Conservation (phyloP, 768 basidiomycete species). For the Termitomyces sp. region DNA sequence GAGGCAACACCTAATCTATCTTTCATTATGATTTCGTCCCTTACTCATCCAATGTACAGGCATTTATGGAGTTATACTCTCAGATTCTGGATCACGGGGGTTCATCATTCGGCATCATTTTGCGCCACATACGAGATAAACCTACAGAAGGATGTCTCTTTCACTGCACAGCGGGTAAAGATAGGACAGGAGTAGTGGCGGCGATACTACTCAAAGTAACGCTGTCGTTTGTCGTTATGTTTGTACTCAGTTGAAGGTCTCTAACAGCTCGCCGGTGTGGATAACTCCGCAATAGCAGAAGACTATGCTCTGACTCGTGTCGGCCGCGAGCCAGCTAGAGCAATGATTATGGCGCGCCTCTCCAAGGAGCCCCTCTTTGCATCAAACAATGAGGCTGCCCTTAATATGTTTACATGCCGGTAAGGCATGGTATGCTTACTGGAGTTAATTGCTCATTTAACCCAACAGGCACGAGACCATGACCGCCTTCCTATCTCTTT, state of each 20-base stretch:
- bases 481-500: conserved; percentile 60
- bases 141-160: conserved; percentile 65
- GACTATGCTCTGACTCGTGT: conserved; percentile 79
- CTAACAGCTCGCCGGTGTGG: conserved; percentile 66
- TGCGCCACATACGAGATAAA: conserved; percentile 70
- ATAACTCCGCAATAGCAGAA: conserved; percentile 56
- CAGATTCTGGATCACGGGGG: conserved; percentile 79
- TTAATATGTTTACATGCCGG: conserved; percentile 85
- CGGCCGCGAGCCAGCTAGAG: conserved; percentile 76
- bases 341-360: conserved; percentile 65
- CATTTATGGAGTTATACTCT: conserved; percentile 77
- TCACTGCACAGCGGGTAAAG: conserved; percentile 86
- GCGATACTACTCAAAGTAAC: conserved; percentile 68
- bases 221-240: background rate
- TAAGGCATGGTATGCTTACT: conserved; percentile 18
- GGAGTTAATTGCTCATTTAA: background rate
- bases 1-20: conserved; percentile 42
- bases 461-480: conserved; percentile 67
- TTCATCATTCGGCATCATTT: conserved; percentile 61
- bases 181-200: conserved; percentile 74
- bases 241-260: background rate
- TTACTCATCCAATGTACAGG: conserved; percentile 36
- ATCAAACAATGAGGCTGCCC: conserved; percentile 66
- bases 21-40: background rate
- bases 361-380: conserved; percentile 72